These are phyloP conservation scores for Rhizopus sp. DNA, from an alignment of 371 early-diverging fungal species.

Conservation along the genomic window DNA sequence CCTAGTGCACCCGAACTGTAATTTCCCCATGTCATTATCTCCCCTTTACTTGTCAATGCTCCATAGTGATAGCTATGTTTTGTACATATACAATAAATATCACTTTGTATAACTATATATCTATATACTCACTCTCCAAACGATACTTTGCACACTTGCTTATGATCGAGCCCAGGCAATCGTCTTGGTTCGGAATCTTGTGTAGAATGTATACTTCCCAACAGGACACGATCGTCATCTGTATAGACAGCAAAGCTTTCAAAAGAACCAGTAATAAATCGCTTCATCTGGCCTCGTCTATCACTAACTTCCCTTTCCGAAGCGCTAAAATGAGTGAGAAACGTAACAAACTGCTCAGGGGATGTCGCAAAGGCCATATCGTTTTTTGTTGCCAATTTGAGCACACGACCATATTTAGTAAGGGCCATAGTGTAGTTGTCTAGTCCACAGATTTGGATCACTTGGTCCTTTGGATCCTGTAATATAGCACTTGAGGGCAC, in stretches of 20 bases:
- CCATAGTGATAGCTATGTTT: slow-evolving; percentile 45
- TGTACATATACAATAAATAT: background rate
- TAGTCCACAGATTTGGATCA: slow-evolving; percentile 29
- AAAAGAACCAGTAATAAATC: slow-evolving; percentile 23
- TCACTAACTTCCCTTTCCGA: slow-evolving; percentile 7
- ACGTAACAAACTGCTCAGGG: slow-evolving; percentile 3
- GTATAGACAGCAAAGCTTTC: slow-evolving; percentile 31
- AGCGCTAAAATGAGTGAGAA: slow-evolving; percentile 15
- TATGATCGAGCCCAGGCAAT: slow-evolving; percentile 11
- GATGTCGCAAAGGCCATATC: background rate
- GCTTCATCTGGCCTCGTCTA: slow-evolving; percentile 10
- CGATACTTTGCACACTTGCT: slow-evolving; percentile 23
- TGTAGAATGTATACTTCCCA: slow-evolving; percentile 14
- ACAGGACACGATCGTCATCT: slow-evolving; percentile 15
- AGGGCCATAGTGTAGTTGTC: slow-evolving; percentile 21
- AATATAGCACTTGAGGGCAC: background rate
- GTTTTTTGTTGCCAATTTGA: slow-evolving; percentile 14
- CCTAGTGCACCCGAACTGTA: slow-evolving; percentile 45
- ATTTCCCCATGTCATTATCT: slow-evolving; percentile 44
- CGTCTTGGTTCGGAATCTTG: slow-evolving; percentile 4
- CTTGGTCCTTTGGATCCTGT: slow-evolving; percentile 6
- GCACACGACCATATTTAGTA: slow-evolving; percentile 19
- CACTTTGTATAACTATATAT: too few relatives aligned
- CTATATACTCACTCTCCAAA: slow-evolving; percentile 30
- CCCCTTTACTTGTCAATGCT: slow-evolving; percentile 44